Evolutionary conservation across 2,329 filamentous ascomycete species (phyloP).

Genomic region (Parasarocladium wereldwijsianum): DNA sequence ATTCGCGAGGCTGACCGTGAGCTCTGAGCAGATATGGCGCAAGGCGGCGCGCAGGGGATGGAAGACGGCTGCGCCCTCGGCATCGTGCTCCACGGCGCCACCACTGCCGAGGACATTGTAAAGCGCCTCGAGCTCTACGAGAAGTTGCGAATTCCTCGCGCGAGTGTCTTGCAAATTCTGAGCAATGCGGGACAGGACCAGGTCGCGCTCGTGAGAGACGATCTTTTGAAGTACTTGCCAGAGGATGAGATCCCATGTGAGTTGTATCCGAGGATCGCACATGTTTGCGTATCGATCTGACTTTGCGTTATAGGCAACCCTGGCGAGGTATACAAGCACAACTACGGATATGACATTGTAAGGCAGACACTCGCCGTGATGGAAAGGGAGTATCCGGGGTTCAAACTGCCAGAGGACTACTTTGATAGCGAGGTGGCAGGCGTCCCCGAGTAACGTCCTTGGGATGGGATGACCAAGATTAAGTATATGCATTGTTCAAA

Average conservation of each 20-base stretch:
- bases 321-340: constrained; percentile 7
- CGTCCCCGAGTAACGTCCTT: too few species aligned
- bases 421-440: too few species aligned
- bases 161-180: constrained; percentile 22
- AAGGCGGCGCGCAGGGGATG: constrained; percentile 6
- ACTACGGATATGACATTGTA: constrained; percentile 11
- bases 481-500: too few species aligned
- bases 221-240: constrained; percentile 13
- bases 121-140: constrained; percentile 12
- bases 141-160: constrained; percentile 12
- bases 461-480: too few species aligned
- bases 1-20: neutral
- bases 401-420: too few species aligned
- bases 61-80: constrained; percentile 5
- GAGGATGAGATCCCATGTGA: constrained; percentile 14
- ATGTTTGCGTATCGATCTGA: neutral
- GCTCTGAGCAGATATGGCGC: constrained; percentile 3
- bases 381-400: too few species aligned
- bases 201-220: constrained; percentile 12
- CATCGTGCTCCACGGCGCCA: constrained; percentile 7
- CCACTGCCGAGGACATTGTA: constrained; percentile 9
- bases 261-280: neutral
- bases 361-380: too few species aligned
- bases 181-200: constrained; percentile 21
- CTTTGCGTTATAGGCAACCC: constrained; percentile 4